Evolutionary conservation across 129 eudicot species (phyloP), one percentile per base, ranked within the genome.

Genomic region (Flaveria sonorensis): DNA sequence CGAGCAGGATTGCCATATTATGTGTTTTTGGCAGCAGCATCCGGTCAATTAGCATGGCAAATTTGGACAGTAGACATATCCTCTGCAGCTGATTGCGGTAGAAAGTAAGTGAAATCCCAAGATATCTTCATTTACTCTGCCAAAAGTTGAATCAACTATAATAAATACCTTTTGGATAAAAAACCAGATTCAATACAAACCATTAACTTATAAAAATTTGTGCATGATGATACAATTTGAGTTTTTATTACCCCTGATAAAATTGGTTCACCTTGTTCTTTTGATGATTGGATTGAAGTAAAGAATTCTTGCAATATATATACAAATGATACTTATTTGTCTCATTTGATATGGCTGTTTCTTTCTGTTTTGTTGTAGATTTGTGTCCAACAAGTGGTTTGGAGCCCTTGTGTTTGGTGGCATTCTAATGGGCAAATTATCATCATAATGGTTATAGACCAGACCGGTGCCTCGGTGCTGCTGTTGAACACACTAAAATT

Each of bases 41-140:
- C 97, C n/a, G 85, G 87, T 39, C 98, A 90, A 12, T 73, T 93
- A 83, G 89, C 89, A 19, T 90, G 98, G 97, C 98, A 93, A 79
- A 90, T 93, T 77, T 82, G 70, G 84, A 88, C 88, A 0, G 97
- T 88, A 68, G 96, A 93, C 86, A 77, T 83, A 60, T 88, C 88
- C 32, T 82, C 79, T 36, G 87, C 88, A 73, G 86, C 89, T 24
- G 93, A 93, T 85, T 93, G 97, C 84, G 88, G 85, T 82, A 85
- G 84, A 81, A 93, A 93, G 98, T 93, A 77, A 68, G 92, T 88
- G 60, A 24, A 39, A 30, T 67, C 10, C 20, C 16, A 11, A 68
- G 59, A 11, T 16, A 0, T 46, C 7, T 20, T 72, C 20, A 8
- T 72, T 10, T 73, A 7, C 26, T 65, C 24, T 18, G 30, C 42